Evolutionary conservation across 2,329 filamentous ascomycete species (phyloP).

Genomic region (Botrytis elliptica): DNA sequence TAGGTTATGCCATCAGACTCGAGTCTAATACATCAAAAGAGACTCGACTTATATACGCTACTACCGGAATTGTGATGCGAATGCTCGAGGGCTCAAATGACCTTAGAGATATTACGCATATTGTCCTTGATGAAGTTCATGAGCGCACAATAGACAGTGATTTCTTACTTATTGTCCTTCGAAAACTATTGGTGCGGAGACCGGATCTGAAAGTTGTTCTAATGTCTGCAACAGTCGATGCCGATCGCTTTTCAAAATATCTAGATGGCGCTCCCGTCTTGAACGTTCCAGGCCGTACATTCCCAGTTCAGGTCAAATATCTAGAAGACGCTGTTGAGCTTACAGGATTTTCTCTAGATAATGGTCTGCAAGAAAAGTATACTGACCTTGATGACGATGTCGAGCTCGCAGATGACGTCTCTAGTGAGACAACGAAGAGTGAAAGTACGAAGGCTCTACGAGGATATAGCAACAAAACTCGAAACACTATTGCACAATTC

Average conservation of each 20-base stretch:
- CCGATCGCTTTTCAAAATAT: conserved; percentile 86
- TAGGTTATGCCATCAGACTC: conserved; percentile 91
- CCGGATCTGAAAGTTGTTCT: conserved; percentile 87
- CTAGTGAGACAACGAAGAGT: conserved; percentile 45
- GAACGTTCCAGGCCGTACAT: conserved; percentile 89
- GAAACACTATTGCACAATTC: conserved; percentile 70
- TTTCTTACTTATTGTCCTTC: conserved; percentile 88
- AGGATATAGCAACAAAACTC: conserved; percentile 73
- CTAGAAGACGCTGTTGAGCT: conserved; percentile 90
- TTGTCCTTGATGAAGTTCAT: conserved; percentile 97
- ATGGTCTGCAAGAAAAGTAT: conserved; percentile 48
- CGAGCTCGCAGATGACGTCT: conserved; percentile 48
- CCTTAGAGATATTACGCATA: conserved; percentile 83
- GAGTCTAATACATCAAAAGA: conserved; percentile 82
- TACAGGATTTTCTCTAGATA: conserved; percentile 68
- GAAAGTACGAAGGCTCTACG: conserved; percentile 65
- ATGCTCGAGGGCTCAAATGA: conserved; percentile 92
- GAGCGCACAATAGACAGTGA: conserved; percentile 96
- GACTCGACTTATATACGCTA: conserved; percentile 87
- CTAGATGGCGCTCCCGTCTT: conserved; percentile 82
- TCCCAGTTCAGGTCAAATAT: conserved; percentile 83
- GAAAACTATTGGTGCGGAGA: conserved; percentile 71
- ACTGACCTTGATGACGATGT: conserved; percentile 64
- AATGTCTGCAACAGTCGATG: conserved; percentile 97
- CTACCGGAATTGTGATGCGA: conserved; percentile 88